These are phyloP conservation scores for Cladophialophora chaetospira DNA, from an alignment of 2,329 filamentous ascomycete species.

Conservation along the genomic window DNA sequence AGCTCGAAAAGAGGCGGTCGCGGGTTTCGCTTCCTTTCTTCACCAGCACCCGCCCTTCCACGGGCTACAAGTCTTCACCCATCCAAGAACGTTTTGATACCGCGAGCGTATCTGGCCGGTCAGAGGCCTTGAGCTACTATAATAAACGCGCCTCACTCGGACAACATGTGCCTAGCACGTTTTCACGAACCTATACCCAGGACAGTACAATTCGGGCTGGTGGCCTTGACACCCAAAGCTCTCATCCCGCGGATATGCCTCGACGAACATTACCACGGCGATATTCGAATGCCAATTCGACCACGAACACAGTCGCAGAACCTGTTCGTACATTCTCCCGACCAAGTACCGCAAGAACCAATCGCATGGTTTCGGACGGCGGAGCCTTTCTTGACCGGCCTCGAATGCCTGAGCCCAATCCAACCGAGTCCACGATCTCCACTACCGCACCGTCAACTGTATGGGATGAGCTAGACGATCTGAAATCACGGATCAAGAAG, in stretches of 20 bases:
- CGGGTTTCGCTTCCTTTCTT: constrained; percentile 33
- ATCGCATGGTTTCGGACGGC: constrained; percentile 30
- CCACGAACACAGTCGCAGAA: constrained; percentile 24
- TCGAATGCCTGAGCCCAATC: constrained; percentile 38
- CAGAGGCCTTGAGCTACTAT: constrained; percentile 25
- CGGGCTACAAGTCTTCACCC: constrained; percentile 27
- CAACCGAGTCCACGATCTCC: constrained; percentile 82
- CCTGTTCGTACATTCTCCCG: constrained; percentile 15
- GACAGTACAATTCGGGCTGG: constrained; percentile 11
- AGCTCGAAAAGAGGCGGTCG: constrained; percentile 27
- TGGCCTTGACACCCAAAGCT: constrained; percentile 17
- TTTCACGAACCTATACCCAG: constrained; percentile 23
- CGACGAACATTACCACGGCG: constrained; percentile 22
- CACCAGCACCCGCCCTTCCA: constrained; percentile 25
- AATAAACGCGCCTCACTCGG: constrained; percentile 31
- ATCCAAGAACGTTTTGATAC: constrained; percentile 26
- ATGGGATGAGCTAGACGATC: constrained; percentile 95
- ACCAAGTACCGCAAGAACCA: constrained; percentile 34
- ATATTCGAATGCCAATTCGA: constrained; percentile 29
- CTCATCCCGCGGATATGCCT: constrained; percentile 12
- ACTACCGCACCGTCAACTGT: constrained; percentile 89
- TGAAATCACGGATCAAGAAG: constrained; percentile 89
- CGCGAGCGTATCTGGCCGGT: constrained; percentile 22
- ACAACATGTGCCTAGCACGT: constrained; percentile 25
- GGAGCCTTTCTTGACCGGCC: constrained; percentile 38